Evolutionary conservation across 805 yeast species (phyloP).

Genomic region (Pichia cabralensis): DNA sequence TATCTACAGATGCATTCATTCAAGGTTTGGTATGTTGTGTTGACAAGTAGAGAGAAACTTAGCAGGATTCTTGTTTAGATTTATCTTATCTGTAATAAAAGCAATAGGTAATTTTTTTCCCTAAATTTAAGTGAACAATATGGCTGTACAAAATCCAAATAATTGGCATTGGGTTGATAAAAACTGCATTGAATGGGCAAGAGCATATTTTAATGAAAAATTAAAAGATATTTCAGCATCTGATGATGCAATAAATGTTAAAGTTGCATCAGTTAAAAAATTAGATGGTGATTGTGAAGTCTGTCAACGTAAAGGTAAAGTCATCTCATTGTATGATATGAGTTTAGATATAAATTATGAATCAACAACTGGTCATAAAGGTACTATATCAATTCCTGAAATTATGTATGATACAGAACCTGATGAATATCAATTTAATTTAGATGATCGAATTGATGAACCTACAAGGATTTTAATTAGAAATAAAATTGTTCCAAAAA

Average conservation of each 20-base stretch:
- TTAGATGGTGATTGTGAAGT: slow-evolving; percentile 97
- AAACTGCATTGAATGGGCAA: slow-evolving; percentile 90
- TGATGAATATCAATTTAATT: slow-evolving; percentile 79
- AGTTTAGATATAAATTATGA: slow-evolving; percentile 40
- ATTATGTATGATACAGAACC: slow-evolving; percentile 84
- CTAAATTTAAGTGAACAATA: slow-evolving; percentile 18
- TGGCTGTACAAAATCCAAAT: slow-evolving; percentile 96
- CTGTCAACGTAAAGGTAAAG: slow-evolving; percentile 93
- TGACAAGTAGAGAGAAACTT: no score
- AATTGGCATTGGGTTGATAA: slow-evolving; percentile 99
- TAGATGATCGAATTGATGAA: slow-evolving; percentile 50
- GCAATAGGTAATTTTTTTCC: no score
- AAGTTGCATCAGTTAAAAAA: slow-evolving; percentile 37
- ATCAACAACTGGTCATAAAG: slow-evolving; percentile 27
- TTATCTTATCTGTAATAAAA: no score
- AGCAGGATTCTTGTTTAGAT: no score
- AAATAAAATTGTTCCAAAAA: slow-evolving; percentile 51
- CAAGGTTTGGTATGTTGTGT: no score
- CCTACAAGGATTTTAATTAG: slow-evolving; percentile 39
- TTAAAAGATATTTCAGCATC: slow-evolving; percentile 40
- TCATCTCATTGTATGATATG: slow-evolving; percentile 82
- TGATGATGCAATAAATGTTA: slow-evolving; percentile 24
- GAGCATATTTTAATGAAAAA: slow-evolving; percentile 56
- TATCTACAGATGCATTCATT: no score
- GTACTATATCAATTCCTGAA: slow-evolving; percentile 80